Evolutionary conservation across 2,329 filamentous ascomycete species (phyloP).

Genomic region (Fusarium newnesense): DNA sequence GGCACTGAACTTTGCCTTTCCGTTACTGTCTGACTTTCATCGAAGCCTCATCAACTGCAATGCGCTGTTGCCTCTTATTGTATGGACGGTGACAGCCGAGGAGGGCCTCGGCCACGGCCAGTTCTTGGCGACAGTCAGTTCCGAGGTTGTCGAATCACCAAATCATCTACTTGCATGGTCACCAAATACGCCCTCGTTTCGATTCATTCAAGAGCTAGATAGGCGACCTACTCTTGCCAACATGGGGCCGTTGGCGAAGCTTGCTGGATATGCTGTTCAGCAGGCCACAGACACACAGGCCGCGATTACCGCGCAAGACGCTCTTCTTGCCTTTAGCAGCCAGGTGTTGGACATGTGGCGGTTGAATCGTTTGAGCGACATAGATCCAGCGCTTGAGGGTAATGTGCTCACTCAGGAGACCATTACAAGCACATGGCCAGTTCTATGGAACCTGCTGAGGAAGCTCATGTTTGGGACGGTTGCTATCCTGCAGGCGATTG

Average conservation of each 20-base stretch:
- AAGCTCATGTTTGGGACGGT: constrained; percentile 80
- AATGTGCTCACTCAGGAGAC: constrained; percentile 73
- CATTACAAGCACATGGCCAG: constrained; percentile 71
- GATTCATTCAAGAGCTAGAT: constrained; percentile 66
- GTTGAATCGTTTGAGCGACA: constrained; percentile 75
- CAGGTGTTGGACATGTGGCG: constrained; percentile 78
- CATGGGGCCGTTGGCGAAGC: constrained; percentile 73
- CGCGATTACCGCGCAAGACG: constrained; percentile 66
- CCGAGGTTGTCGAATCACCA: constrained; percentile 67
- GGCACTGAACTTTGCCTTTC: constrained; percentile 81
- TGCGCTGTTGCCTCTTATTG: constrained; percentile 73
- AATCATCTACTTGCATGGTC: constrained; percentile 70
- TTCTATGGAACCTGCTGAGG: constrained; percentile 79
- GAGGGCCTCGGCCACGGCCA: constrained; percentile 82
- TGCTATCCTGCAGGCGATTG: constrained; percentile 77
- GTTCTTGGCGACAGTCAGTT: constrained; percentile 76
- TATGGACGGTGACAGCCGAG: constrained; percentile 73
- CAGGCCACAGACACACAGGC: constrained; percentile 57
- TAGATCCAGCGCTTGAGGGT: constrained; percentile 75
- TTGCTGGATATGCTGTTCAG: constrained; percentile 73
- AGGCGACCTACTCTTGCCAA: constrained; percentile 71
- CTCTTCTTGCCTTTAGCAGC: constrained; percentile 73
- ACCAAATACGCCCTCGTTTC: constrained; percentile 67
- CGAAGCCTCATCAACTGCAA: constrained; percentile 72
- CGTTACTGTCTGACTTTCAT: constrained; percentile 71